A percentile compares a stretch with the other conserved stretches of the same genome.
Evolutionary conservation across 2,329 filamentous ascomycete species (phyloP).

Genomic region (Penicillium brasilianum): DNA sequence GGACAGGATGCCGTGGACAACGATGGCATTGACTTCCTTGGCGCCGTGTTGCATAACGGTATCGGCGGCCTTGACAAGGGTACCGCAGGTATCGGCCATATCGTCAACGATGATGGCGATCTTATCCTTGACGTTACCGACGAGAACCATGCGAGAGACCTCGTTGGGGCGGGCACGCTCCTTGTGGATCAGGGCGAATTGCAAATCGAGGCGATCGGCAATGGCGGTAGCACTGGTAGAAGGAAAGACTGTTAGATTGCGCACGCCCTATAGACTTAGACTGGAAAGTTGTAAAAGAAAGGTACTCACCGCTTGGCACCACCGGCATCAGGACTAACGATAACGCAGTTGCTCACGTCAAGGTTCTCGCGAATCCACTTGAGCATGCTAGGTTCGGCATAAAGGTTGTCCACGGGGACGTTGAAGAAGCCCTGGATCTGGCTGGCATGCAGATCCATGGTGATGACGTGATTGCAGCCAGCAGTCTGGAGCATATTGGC

Average conservation of each 20-base stretch:
- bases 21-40: constrained; percentile 87
- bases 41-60: constrained; percentile 88
- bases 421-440: constrained; percentile 98
- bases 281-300: not conserved
- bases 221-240: constrained; percentile 77
- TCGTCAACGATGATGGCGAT: constrained; percentile 96
- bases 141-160: constrained; percentile 92
- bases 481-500: constrained; percentile 97
- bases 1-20: constrained; percentile 90
- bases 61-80: constrained; percentile 82
- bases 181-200: constrained; percentile 96
- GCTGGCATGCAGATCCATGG: constrained; percentile 92
- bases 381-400: constrained; percentile 89
- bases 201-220: constrained; percentile 85
- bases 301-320: constrained; percentile 77
- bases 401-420: constrained; percentile 78
- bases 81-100: constrained; percentile 96
- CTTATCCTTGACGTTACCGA: constrained; percentile 89
- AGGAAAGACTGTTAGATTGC: constrained; percentile 8
- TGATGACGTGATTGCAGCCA: constrained; percentile 91
- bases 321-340: constrained; percentile 92
- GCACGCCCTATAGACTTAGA: too few relatives aligned
- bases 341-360: constrained; percentile 80
- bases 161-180: constrained; percentile 90
- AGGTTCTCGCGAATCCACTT: constrained; percentile 91